A percentile compares a stretch with the other conserved stretches of the same genome.
Evolutionary conservation across 2,329 filamentous ascomycete genomes (phyloP).

Genomic region (Sporothrix variecibatus): DNA sequence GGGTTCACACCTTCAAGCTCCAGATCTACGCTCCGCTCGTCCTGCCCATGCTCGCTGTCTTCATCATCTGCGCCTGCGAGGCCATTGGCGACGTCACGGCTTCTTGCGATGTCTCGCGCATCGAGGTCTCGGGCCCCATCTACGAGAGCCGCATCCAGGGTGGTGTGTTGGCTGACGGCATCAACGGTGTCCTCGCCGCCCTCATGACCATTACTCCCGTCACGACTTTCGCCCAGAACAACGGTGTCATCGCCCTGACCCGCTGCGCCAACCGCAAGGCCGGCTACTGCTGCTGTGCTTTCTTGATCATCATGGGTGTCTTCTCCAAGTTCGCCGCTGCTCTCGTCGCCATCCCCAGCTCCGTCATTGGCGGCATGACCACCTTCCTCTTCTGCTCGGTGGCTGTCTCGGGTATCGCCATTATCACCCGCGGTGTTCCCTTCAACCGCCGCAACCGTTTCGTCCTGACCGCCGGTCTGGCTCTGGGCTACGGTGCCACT

Average conservation of each 20-base stretch:
- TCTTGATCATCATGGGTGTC: slow-evolving; percentile 77
- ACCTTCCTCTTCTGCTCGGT: slow-evolving; percentile 80
- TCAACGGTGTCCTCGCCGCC: slow-evolving; percentile 73
- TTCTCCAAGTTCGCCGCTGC: slow-evolving; percentile 82
- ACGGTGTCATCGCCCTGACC: slow-evolving; percentile 80
- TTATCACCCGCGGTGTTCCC: slow-evolving; percentile 67
- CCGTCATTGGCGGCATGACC: slow-evolving; percentile 71
- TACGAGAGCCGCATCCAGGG: slow-evolving; percentile 80
- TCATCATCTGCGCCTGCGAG: slow-evolving; percentile 74
- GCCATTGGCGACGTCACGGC: slow-evolving; percentile 80
- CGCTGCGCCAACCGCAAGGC: slow-evolving; percentile 79
- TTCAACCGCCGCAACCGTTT: slow-evolving; percentile 82
- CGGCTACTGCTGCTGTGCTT: slow-evolving; percentile 75
- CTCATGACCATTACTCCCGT: slow-evolving; percentile 80
- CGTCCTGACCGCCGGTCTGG: slow-evolving; percentile 73
- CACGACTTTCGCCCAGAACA: slow-evolving; percentile 81
- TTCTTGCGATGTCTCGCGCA: slow-evolving; percentile 75
- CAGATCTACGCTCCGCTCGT: slow-evolving; percentile 72
- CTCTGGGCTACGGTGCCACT: slow-evolving; percentile 72
- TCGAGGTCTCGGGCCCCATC: slow-evolving; percentile 69
- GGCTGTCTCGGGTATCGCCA: slow-evolving; percentile 74
- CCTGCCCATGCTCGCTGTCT: slow-evolving; percentile 68
- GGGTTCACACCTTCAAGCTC: slow-evolving; percentile 76
- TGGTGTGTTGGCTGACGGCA: slow-evolving; percentile 73
- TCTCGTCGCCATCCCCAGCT: slow-evolving; percentile 71